Conservation (phyloP, 2,329 filamentous ascomycete species). For the Beauveria sp. region DNA sequence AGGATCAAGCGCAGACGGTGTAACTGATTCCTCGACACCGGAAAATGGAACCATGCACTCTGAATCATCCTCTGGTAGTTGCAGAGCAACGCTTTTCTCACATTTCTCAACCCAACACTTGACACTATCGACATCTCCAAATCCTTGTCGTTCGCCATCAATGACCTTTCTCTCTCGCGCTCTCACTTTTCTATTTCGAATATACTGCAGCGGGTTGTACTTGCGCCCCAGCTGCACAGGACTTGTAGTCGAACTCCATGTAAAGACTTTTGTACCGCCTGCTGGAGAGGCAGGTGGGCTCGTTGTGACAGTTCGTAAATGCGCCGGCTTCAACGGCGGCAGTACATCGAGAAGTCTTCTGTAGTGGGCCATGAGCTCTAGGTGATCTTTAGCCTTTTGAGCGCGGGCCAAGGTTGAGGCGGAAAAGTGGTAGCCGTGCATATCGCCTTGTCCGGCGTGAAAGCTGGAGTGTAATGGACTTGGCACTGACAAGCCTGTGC, state of each 20-base stretch:
- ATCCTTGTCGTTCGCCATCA: slow-evolving; percentile 68
- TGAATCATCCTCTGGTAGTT: slow-evolving; percentile 17
- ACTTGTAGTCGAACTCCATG: slow-evolving; percentile 13
- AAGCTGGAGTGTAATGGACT: slow-evolving; percentile 42
- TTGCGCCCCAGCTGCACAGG: slow-evolving; percentile 47
- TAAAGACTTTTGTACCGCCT: slow-evolving; percentile 7
- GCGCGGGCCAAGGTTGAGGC: slow-evolving; percentile 72
- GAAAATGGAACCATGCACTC: slow-evolving; percentile 36
- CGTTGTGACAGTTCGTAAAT: slow-evolving; percentile 29
- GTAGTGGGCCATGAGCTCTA: slow-evolving; percentile 83
- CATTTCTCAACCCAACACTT: slow-evolving; percentile 70
- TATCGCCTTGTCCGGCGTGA: slow-evolving; percentile 29
- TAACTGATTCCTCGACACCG: slow-evolving; percentile 35
- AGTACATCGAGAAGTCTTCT: slow-evolving; percentile 70
- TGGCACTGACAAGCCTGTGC: slow-evolving; percentile 31
- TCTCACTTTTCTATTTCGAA: slow-evolving; percentile 81
- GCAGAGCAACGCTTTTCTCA: slow-evolving; percentile 21
- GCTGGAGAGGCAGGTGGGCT: slow-evolving; percentile 35
- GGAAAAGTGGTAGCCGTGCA: slow-evolving; percentile 62
- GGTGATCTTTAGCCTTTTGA: slow-evolving; percentile 74
- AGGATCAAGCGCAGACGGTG: slow-evolving; percentile 35
- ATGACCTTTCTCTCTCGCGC: slow-evolving; percentile 69
- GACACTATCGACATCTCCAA: slow-evolving; percentile 65
- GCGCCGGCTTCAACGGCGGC: slow-evolving; percentile 57
- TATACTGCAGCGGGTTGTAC: slow-evolving; percentile 89